Base-by-base conservation (phyloP, 2,329 filamentous ascomycete genomes). In the Bipolaris zeicola region DNA sequence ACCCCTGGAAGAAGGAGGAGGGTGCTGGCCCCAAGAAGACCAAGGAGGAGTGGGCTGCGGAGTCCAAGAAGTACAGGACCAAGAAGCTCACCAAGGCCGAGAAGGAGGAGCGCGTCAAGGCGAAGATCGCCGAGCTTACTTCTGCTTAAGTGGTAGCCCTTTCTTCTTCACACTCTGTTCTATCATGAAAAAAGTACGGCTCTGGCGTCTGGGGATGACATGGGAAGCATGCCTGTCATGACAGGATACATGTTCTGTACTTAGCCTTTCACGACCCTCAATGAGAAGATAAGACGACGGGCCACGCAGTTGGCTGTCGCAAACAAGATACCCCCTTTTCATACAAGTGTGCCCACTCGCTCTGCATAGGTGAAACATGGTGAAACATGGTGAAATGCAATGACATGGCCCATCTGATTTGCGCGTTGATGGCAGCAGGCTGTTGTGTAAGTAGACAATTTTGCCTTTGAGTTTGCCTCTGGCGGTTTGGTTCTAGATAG, bases 31-130 rank as follows among this genome's bases (percentile, higher is more conserved):
- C 90, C 82, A 93, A 96, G 89, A 98, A 98, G 91, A 85, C 81
- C 85, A 98, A 97, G 89, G 94, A 94, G 65, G 87, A 97, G 84
- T 96, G 91, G 90, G 96, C 96, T 89, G 85, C 85, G 68, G 92
- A 96, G 87, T 92, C 90, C 79, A 87, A 92, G 85, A 96, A 98
- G 88, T 92, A 87, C 90, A 87, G 82, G 80, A 81, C 82, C 72
- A 72, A 75, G 74, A 96, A 96, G 88, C 85, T 92, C 70, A 88
- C 86, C 80, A 89, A 88, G 85, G 92, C 85, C 53, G 83, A 98
- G 90, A 92, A 88, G 84, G 82, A 89, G 78, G 84, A 88, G 81
- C 86, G 88, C 70, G 87, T 99, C 81, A 87, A 96, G 88, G 87
- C 88, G 79, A 96, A 90, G 87, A 99, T 99, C 83, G 87, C 89